phyloP scores from a whole-genome alignment of 176 grass and related monocot genomes.

The Canna indica region DNA sequence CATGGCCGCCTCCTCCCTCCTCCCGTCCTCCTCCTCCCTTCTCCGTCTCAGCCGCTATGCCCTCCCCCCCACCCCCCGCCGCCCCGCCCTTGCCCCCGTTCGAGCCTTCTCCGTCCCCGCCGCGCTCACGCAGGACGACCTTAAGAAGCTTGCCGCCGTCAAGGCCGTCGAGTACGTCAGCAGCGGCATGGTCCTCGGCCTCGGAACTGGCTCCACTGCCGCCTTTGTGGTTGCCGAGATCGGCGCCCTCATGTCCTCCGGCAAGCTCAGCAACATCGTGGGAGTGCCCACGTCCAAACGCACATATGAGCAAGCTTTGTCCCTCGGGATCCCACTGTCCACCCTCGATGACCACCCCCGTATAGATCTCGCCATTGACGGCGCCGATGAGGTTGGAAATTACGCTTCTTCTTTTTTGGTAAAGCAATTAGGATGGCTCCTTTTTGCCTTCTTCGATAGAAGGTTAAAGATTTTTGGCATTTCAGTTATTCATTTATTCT shows the following conservation, averaged over 20 bases:
- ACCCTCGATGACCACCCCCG: slow-evolving; percentile 79
- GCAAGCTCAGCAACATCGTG: slow-evolving; percentile 69
- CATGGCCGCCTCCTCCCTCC: too few species aligned
- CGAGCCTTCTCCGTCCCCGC: slow-evolving; percentile 13
- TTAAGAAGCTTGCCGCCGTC: slow-evolving; percentile 81
- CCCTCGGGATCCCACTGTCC: slow-evolving; percentile 82
- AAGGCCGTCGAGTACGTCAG: slow-evolving; percentile 85
- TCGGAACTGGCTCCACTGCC: slow-evolving; percentile 91
- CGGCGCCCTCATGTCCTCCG: slow-evolving; percentile 52
- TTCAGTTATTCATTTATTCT: too few species aligned
- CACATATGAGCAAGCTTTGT: slow-evolving; percentile 83
- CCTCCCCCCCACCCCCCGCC: not conserved
- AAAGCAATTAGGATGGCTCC: too few species aligned
- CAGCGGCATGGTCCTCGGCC: slow-evolving; percentile 92
- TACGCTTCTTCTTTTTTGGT: too few species aligned
- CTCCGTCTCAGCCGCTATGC: not conserved
- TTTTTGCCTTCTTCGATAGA: too few species aligned
- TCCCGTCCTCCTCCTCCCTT: too few species aligned
- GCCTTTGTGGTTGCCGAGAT: slow-evolving; percentile 91
- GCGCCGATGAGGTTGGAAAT: slow-evolving; percentile 98
- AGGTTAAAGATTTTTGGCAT: too few species aligned
- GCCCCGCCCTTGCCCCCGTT: slow-evolving; percentile 18
- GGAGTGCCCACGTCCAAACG: slow-evolving; percentile 90
- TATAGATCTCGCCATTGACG: slow-evolving; percentile 91
- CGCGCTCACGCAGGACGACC: slow-evolving; percentile 58